phyloP scores from a whole-genome alignment of 1,284 basidiomycete species.

The Malassezia psittaci region DNA sequence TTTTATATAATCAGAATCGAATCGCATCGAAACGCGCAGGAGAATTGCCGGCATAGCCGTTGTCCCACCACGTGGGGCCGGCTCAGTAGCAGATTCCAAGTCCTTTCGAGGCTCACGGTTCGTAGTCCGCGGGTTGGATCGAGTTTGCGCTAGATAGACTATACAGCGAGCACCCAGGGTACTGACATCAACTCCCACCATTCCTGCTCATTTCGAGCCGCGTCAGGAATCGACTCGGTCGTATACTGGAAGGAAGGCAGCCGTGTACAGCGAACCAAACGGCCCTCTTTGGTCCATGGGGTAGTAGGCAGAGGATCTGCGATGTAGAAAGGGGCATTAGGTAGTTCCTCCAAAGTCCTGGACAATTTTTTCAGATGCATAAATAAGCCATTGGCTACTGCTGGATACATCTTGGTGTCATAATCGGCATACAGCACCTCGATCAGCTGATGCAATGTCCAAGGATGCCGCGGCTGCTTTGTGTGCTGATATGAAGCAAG shows the following conservation, averaged over 20 bases:
- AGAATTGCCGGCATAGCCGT: neutral
- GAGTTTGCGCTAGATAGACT: neutral
- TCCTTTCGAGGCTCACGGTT: no score
- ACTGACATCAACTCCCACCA: constrained; percentile 13
- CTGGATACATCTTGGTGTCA: constrained; percentile 58
- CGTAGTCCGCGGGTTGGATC: no score
- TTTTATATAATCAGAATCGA: constrained; percentile 1
- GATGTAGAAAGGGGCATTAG: constrained; percentile 5
- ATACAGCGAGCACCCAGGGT: constrained; percentile 5
- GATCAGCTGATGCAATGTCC: constrained; percentile 37
- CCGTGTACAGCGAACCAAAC: constrained; percentile 1
- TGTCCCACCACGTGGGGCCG: no score
- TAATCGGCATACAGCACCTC: constrained; percentile 59
- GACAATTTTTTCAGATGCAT: constrained; percentile 65
- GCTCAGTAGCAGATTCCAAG: no score
- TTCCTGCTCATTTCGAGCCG: constrained; percentile 3
- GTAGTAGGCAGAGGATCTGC: constrained; percentile 1
- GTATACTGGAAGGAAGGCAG: constrained; percentile 8
- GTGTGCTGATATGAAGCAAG: constrained; percentile 17
- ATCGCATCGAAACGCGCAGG: neutral
- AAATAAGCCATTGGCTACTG: constrained; percentile 61
- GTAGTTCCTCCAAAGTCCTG: neutral
- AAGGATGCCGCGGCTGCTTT: constrained; percentile 15
- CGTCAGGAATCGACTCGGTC: neutral
- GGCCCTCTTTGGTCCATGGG: neutral